Evolutionary conservation across 1,139 yeast genomes (phyloP), one percentile per base, ranked within the genome.

Genomic region (Groenewaldozyma auringiensis): DNA sequence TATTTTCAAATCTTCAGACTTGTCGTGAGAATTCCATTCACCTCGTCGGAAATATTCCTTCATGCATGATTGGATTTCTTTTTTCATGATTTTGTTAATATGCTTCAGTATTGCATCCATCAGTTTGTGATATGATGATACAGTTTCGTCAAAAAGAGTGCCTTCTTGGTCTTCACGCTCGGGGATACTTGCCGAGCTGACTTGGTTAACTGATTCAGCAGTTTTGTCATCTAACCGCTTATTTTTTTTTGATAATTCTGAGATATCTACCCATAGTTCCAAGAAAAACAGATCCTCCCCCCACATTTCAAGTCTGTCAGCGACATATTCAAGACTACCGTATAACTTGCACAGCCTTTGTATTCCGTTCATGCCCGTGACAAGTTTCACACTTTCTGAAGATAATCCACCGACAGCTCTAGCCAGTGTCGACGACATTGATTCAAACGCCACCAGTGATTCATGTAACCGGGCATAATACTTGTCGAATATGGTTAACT

Each of bases 201-300:
- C 47, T 17, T 39, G 47, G 16, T 48, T 32, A 11, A 21, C 20
- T 4, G 34, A 11, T 4, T 37, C 22, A 3, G 31, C 32, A n/a
- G 42, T 47, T 32, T 47, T 45, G n/a, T 47, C 43, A 29, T 53
- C 53, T 21, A 52, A 48, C 3, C 45, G 43, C 38, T 48, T 46
- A 29, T 49, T 47, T n/a, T 38, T 35, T 8, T 45, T 25, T 2
- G 55, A 49, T 21, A 56, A 50, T 21, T 43, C 48, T n/a, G 61
- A 55, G 6, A 66, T 56, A 37, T 57, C 63, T 40, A 70, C 70
- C 66, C 84, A 81, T 37, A 84, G 65, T 56, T 81, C 84, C 16
- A 83, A 66, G 58, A 81, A 84, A 9, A 80, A 70, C 40, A 80
- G 62, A 41, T 80, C 81, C 45, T 79, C 77, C 35, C 81, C 76